These are phyloP conservation scores for Gautieria morchelliformis DNA, from an alignment of 768 basidiomycete species.

Conservation along the genomic window DNA sequence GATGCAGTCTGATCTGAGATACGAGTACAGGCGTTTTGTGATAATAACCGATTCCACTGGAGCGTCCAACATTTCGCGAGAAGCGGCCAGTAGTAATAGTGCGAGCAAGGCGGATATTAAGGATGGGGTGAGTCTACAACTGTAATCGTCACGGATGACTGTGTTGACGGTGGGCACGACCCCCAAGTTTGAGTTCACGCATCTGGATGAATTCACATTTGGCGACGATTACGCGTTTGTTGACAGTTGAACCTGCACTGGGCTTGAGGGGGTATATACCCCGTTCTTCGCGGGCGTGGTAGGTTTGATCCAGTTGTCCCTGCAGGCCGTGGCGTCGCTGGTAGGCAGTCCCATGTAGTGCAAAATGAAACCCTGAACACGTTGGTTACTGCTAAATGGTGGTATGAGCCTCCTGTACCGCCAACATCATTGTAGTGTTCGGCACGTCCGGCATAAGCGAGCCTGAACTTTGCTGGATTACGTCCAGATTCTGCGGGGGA, in stretches of 20 bases:
- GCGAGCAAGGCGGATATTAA: slow-evolving; percentile 16
- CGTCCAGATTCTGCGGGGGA: too few species aligned
- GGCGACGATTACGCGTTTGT: slow-evolving; percentile 33
- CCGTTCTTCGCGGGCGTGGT: not conserved
- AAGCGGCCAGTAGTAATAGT: not conserved
- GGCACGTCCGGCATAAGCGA: too few species aligned
- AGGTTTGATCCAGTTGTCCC: not conserved
- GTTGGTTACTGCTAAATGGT: too few species aligned
- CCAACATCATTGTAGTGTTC: too few species aligned
- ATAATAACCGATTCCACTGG: slow-evolving; percentile 35
- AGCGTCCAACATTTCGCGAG: slow-evolving; percentile 15
- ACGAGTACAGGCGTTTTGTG: slow-evolving; percentile 55
- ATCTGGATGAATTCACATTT: slow-evolving; percentile 41
- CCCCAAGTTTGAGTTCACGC: slow-evolving; percentile 48
- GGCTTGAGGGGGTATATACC: not conserved
- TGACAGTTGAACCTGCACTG: not conserved
- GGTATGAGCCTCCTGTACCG: too few species aligned
- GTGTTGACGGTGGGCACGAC: not conserved
- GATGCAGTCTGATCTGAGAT: slow-evolving; percentile 54
- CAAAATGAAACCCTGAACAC: too few species aligned
- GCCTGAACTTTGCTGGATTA: too few species aligned
- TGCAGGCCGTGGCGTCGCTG: too few species aligned
- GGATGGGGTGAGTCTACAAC: slow-evolving; percentile 37
- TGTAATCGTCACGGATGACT: not conserved
- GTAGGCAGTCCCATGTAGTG: too few species aligned